phyloP scores from a whole-genome alignment of 805 yeast species.

The Ogataea populi-albae region DNA sequence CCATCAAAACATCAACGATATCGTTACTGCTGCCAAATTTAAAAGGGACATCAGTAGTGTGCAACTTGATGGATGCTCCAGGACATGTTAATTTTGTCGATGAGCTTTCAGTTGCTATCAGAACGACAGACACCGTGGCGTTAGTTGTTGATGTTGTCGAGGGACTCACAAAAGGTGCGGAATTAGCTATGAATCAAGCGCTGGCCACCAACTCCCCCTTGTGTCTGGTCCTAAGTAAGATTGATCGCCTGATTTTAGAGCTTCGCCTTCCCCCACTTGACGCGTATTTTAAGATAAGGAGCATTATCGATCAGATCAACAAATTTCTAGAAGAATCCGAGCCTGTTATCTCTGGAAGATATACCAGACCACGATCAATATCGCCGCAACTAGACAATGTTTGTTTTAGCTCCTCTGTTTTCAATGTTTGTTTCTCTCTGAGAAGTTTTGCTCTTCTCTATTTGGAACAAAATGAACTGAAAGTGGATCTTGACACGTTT shows the following conservation, averaged over 20 bases:
- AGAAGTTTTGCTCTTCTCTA: conserved; percentile 59
- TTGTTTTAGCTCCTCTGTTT: conserved; percentile 66
- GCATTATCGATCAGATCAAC: conserved; percentile 64
- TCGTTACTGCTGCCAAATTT: conserved; percentile 56
- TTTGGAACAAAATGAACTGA: conserved; percentile 33
- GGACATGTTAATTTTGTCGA: conserved; percentile 87
- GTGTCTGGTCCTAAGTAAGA: conserved; percentile 66
- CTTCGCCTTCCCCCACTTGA: conserved; percentile 71
- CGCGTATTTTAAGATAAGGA: conserved; percentile 64
- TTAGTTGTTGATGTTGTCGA: conserved; percentile 83
- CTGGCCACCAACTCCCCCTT: conserved; percentile 50
- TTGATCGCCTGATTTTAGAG: conserved; percentile 84
- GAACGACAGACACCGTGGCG: conserved; percentile 61
- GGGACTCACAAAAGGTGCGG: conserved; percentile 65
- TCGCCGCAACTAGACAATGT: conserved; percentile 70
- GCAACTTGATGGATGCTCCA: conserved; percentile 80
- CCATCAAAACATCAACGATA: conserved; percentile 62
- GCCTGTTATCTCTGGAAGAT: conserved; percentile 18
- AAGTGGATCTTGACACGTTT: conserved; percentile 39
- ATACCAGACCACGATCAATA: conserved; percentile 32
- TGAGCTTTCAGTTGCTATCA: conserved; percentile 58
- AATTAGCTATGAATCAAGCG: conserved; percentile 50
- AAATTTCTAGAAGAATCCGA: conserved; percentile 38
- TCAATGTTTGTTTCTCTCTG: conserved; percentile 64
- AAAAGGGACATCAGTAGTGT: conserved; percentile 49